Conservation (phyloP, 2,329 filamentous ascomycete genomes). For the Alternaria burnsii region DNA sequence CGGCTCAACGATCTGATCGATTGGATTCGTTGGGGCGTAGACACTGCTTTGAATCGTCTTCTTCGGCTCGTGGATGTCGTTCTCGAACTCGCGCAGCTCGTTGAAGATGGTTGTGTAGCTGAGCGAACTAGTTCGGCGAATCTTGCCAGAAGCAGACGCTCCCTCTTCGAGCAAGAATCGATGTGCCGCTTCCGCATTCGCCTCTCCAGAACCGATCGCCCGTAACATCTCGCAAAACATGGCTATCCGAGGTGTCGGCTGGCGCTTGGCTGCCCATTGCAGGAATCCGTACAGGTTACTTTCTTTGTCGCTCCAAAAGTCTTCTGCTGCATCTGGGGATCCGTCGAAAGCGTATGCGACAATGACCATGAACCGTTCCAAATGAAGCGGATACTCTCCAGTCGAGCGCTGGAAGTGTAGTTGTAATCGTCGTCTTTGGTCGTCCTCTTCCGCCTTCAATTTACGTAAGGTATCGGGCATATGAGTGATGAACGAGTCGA, state of each 20-base stretch:
- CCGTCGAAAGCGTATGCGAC: slow-evolving; percentile 92
- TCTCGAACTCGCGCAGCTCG: slow-evolving; percentile 85
- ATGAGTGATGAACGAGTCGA: slow-evolving; percentile 93
- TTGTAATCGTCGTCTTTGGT: slow-evolving; percentile 69
- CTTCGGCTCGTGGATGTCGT: slow-evolving; percentile 76
- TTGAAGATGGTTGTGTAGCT: slow-evolving; percentile 94
- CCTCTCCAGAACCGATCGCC: slow-evolving; percentile 81
- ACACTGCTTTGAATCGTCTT: slow-evolving; percentile 69
- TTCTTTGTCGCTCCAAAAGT: slow-evolving; percentile 92
- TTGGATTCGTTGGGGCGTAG: slow-evolving; percentile 51
- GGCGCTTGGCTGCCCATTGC: slow-evolving; percentile 94
- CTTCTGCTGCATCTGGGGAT: slow-evolving; percentile 81
- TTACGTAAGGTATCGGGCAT: slow-evolving; percentile 90
- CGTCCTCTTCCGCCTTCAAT: slow-evolving; percentile 87
- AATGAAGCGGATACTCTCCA: slow-evolving; percentile 63
- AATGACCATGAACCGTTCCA: slow-evolving; percentile 91
- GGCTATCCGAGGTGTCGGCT: slow-evolving; percentile 93
- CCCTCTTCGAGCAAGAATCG: slow-evolving; percentile 90
- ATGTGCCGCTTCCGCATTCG: slow-evolving; percentile 85
- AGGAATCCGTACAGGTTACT: slow-evolving; percentile 94
- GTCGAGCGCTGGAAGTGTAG: slow-evolving; percentile 59
- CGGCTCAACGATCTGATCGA: slow-evolving; percentile 76
- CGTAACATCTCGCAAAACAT: slow-evolving; percentile 97
- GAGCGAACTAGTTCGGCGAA: slow-evolving; percentile 82
- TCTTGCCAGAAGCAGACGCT: slow-evolving; percentile 71